These are phyloP conservation scores for Solanum chacoense DNA, from an alignment of 305 asterid genomes.

Conservation along the genomic window DNA sequence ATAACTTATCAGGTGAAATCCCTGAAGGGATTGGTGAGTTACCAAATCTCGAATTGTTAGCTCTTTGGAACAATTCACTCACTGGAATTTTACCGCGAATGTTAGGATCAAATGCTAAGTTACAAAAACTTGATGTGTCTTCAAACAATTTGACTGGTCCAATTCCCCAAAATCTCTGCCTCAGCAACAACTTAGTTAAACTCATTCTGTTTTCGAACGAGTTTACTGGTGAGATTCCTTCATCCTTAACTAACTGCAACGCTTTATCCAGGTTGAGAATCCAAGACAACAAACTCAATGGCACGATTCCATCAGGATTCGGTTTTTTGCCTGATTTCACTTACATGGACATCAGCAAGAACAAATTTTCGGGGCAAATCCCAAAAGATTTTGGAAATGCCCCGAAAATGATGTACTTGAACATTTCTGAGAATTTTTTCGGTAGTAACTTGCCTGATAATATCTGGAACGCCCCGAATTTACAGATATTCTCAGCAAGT, in stretches of 20 bases:
- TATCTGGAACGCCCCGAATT: conserved; percentile 57
- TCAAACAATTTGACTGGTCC: conserved; percentile 61
- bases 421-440: conserved; percentile 46
- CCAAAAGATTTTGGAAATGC: conserved; percentile 73
- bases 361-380: conserved; percentile 44
- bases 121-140: conserved; percentile 64
- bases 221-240: conserved; percentile 56
- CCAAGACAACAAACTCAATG: conserved; percentile 65
- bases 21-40: conserved; percentile 66
- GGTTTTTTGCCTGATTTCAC: conserved; percentile 56
- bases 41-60: conserved; percentile 41
- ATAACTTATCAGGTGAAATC: conserved; percentile 51
- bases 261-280: conserved; percentile 46
- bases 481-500: conserved; percentile 52
- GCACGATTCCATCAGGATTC: conserved; percentile 70
- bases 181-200: conserved; percentile 33
- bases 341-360: conserved; percentile 59
- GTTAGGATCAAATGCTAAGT: conserved; percentile 54
- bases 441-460: conserved; percentile 37
- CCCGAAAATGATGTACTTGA: conserved; percentile 34
- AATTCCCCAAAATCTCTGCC: conserved; percentile 65
- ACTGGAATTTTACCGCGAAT: conserved; percentile 59
- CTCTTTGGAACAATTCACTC: conserved; percentile 70
- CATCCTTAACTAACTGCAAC: conserved; percentile 48
- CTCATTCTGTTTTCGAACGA: conserved; percentile 60